Conservation (phyloP, 2,329 filamentous ascomycete genomes). For the Periglandula ipomoeae region DNA sequence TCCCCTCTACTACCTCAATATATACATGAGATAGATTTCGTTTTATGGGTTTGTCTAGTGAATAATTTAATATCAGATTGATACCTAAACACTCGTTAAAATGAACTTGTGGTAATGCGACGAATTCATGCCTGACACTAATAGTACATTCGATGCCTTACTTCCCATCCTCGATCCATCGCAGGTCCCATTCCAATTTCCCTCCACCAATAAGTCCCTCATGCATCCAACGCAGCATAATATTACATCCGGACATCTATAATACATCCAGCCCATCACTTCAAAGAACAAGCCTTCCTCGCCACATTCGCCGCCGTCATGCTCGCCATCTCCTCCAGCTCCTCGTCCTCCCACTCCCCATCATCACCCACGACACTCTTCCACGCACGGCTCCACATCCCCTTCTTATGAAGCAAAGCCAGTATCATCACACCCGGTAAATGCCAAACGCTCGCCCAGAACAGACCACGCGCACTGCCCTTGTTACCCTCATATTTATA, state of each 20-base stretch:
- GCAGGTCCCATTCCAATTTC: too few species aligned
- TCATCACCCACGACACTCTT: conserved; percentile 53
- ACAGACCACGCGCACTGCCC: conserved; percentile 74
- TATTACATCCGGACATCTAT: too few species aligned
- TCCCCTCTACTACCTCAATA: too few species aligned
- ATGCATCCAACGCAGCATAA: too few species aligned
- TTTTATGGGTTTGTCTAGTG: not conserved
- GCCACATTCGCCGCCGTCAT: conserved; percentile 22
- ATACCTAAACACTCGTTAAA: too few species aligned
- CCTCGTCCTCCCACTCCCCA: conserved; percentile 50
- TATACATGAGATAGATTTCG: not conserved
- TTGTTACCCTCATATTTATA: conserved; percentile 69
- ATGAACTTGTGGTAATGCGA: too few species aligned
- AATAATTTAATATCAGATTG: not conserved
- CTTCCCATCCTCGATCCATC: too few species aligned
- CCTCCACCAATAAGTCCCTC: too few species aligned
- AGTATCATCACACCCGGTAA: conserved; percentile 82
- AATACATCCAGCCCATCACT: not conserved
- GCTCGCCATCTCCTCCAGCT: conserved; percentile 31
- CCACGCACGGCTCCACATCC: conserved; percentile 80
- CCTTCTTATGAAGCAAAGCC: conserved; percentile 88
- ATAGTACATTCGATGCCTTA: too few species aligned
- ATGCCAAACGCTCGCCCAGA: conserved; percentile 98
- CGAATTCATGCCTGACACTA: too few species aligned
- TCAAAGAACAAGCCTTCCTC: conserved; percentile 5